Conservation (phyloP, 495 filamentous ascomycete species). For the Chlorociboria aeruginascens region DNA sequence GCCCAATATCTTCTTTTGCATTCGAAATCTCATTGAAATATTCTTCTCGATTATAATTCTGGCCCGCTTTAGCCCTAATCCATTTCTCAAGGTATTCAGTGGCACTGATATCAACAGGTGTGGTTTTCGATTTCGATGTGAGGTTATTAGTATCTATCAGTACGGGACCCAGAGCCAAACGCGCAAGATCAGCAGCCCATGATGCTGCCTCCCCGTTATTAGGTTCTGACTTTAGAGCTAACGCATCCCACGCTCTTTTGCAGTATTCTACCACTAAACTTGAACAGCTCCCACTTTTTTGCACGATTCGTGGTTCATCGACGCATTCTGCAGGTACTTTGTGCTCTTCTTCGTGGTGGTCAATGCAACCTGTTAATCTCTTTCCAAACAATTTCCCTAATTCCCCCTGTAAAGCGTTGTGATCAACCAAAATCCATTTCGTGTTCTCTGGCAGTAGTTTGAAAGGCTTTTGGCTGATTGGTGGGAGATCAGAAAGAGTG, state of each 20-base stretch:
- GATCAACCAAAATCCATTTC: conserved; percentile 70
- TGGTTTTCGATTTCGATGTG: conserved; percentile 56
- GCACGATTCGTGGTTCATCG: conserved; percentile 48
- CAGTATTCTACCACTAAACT: conserved; percentile 62
- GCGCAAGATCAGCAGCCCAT: conserved; percentile 53
- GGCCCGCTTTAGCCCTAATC: conserved; percentile 12
- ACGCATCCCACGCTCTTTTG: conserved; percentile 40
- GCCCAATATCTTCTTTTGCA: conserved; percentile 62
- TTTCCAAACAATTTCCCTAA: conserved; percentile 21
- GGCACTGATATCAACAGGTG: conserved; percentile 52
- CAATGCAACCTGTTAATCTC: conserved; percentile 61
- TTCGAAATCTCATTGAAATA: conserved; percentile 53
- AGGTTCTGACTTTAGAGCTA: conserved; percentile 8
- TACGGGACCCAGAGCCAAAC: conserved; percentile 67
- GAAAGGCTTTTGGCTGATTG: neutral
- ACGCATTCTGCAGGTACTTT: conserved; percentile 36
- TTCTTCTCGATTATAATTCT: conserved; percentile 37
- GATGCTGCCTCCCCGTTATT: neutral
- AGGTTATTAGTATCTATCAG: conserved; percentile 80
- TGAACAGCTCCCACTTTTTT: conserved; percentile 65
- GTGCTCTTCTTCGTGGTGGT: conserved; percentile 82
- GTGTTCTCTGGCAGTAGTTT: conserved; percentile 26
- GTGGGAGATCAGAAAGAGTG: conserved; percentile 37
- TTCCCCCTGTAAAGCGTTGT: conserved; percentile 61
- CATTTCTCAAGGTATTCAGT: conserved; percentile 49